phyloP scores from a whole-genome alignment of 1,284 basidiomycete genomes.

The Paramarasmius palmivorus region DNA sequence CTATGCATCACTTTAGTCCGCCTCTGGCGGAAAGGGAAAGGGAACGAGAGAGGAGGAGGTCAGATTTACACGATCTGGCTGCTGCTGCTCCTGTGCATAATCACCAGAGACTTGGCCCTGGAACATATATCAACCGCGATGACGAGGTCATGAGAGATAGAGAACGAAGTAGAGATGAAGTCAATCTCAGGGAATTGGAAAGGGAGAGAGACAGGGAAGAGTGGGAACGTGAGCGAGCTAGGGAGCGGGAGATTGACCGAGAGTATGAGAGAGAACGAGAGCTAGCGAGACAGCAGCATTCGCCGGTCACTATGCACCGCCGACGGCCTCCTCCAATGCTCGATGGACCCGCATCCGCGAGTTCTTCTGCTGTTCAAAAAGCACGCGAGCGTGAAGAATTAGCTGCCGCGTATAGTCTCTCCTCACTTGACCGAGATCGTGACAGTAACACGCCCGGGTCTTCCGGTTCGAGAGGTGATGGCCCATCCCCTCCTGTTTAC shows the following conservation, averaged over 20 bases:
- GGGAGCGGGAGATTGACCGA: constrained; percentile 48
- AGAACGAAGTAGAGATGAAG: constrained; percentile 38
- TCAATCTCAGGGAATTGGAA: constrained; percentile 29
- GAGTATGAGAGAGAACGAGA: constrained; percentile 36
- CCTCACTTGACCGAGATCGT: constrained; percentile 30
- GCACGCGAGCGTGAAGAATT: constrained; percentile 21
- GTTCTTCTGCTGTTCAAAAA: not conserved
- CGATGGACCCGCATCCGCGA: too few species aligned
- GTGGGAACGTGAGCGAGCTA: constrained; percentile 42
- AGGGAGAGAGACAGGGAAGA: constrained; percentile 45
- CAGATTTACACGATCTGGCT: constrained; percentile 26
- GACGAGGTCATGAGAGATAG: constrained; percentile 48
- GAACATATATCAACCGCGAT: constrained; percentile 53
- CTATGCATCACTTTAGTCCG: constrained; percentile 48
- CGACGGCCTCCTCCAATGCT: too few species aligned
- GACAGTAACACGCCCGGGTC: constrained; percentile 37
- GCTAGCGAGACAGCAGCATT: constrained; percentile 31
- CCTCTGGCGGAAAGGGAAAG: constrained; percentile 47
- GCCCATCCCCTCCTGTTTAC: constrained; percentile 45
- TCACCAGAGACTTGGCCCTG: constrained; percentile 69
- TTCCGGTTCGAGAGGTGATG: constrained; percentile 42
- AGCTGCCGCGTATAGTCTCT: too few species aligned
- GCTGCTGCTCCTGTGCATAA: constrained; percentile 44
- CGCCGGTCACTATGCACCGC: not conserved
- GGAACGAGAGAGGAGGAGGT: constrained; percentile 38